Evolutionary conservation across 306 rosid genomes (phyloP).

Genomic region (Neltuma alba): DNA sequence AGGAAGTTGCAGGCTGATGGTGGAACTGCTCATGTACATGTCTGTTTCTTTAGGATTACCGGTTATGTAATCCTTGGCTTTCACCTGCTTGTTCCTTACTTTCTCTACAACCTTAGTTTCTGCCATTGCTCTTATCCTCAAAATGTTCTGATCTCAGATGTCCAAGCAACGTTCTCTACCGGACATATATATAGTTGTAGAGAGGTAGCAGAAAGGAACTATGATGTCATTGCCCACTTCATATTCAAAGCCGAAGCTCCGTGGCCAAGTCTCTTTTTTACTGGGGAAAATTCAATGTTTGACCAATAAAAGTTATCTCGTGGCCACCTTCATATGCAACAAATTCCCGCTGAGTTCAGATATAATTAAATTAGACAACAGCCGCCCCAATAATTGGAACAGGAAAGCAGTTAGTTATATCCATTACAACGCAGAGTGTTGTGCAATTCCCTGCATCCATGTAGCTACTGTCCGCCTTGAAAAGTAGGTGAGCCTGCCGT

Average conservation of each 20-base stretch:
- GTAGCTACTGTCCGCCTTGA: too few species aligned
- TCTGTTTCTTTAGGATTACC: conserved; percentile 51
- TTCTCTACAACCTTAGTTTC: conserved; percentile 12
- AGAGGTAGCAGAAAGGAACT: neutral
- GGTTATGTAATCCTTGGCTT: conserved; percentile 35
- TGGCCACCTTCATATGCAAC: neutral
- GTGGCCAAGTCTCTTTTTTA: neutral
- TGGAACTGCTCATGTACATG: conserved; percentile 36
- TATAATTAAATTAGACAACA: neutral
- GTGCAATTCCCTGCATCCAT: too few species aligned
- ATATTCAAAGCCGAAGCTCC: neutral
- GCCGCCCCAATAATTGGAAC: neutral
- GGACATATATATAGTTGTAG: neutral
- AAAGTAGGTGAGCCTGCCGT: too few species aligned
- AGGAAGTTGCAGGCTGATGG: conserved; percentile 46
- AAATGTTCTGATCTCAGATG: neutral
- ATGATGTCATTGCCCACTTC: neutral
- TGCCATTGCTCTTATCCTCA: conserved; percentile 16
- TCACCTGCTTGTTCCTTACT: conserved; percentile 52
- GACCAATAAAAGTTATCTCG: neutral
- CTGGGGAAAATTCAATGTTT: neutral
- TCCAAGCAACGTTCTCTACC: neutral
- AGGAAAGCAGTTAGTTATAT: neutral
- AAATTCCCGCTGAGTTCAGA: neutral
- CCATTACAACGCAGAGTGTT: too few species aligned